Evolutionary conservation across 371 early-diverging fungal genomes (phyloP).

Genomic region (Sporodiniella umbellata): DNA sequence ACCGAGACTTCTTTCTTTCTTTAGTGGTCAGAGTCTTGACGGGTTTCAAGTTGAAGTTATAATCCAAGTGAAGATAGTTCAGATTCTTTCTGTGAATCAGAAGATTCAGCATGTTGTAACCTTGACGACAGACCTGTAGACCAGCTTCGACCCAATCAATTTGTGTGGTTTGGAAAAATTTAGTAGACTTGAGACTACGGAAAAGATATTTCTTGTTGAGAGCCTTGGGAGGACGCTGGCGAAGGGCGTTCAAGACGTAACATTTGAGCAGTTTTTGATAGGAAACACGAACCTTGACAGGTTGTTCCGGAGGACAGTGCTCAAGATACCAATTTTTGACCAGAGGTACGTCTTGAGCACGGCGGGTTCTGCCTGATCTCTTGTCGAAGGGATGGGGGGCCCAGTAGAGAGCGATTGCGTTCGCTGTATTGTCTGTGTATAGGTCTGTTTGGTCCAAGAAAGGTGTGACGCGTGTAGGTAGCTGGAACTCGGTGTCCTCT

Average conservation of each 20-base stretch:
- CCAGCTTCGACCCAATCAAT: constrained; percentile 99
- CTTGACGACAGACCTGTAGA: constrained; percentile 96
- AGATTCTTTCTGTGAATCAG: constrained; percentile 97
- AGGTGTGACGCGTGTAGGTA: constrained; percentile 81
- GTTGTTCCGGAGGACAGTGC: constrained; percentile 90
- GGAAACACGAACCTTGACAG: constrained; percentile 97
- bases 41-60: constrained; percentile 98
- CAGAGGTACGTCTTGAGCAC: constrained; percentile 94
- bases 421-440: constrained; percentile 89
- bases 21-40: constrained; percentile 98
- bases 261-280: constrained; percentile 94
- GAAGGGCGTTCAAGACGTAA: constrained; percentile 88
- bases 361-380: constrained; percentile 87
- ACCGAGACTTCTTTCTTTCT: constrained; percentile 98
- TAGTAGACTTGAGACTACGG: constrained; percentile 91
- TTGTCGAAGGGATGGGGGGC: constrained; percentile 97
- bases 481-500: constrained; percentile 64
- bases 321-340: constrained; percentile 98
- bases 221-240: constrained; percentile 84
- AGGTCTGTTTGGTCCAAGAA: constrained; percentile 80
- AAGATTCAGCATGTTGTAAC: constrained; percentile 98
- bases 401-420: constrained; percentile 93
- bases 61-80: constrained; percentile 96
- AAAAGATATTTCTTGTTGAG: constrained; percentile 91
- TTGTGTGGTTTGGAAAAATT: constrained; percentile 98